These are phyloP conservation scores for Cryptococcus jaspeensis DNA, from an alignment of 1,284 basidiomycete species.

Conservation along the genomic window DNA sequence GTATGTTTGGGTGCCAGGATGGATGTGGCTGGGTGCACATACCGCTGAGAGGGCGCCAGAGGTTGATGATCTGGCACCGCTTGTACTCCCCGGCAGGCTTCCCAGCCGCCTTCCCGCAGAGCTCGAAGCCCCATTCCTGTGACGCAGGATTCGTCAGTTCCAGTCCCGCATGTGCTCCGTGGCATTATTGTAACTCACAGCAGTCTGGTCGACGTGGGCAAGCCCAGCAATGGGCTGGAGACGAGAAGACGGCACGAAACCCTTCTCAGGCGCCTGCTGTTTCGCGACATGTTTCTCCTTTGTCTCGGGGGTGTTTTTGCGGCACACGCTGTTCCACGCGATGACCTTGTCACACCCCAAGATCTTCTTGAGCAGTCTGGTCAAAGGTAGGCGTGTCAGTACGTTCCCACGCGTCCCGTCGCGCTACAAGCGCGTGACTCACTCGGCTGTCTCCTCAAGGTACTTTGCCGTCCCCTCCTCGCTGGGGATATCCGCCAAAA, in stretches of 20 bases:
- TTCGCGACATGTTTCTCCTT: constrained; percentile 20
- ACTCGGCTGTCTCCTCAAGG: constrained; percentile 30
- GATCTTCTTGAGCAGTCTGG: constrained; percentile 21
- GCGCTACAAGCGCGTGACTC: constrained; percentile 8
- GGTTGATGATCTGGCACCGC: constrained; percentile 35
- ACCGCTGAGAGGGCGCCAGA: constrained; percentile 40
- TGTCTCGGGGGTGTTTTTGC: constrained; percentile 17
- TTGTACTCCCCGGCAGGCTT: constrained; percentile 10
- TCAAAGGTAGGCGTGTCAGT: not conserved
- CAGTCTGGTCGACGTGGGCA: constrained; percentile 44
- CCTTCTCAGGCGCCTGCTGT: constrained; percentile 30
- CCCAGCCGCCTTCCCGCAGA: constrained; percentile 20
- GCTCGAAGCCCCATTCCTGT: constrained; percentile 31
- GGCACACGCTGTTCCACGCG: constrained; percentile 38
- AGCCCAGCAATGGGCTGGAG: constrained; percentile 30
- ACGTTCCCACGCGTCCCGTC: not conserved
- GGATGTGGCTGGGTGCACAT: constrained; percentile 1
- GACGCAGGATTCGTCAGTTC: not conserved
- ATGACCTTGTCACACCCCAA: constrained; percentile 36
- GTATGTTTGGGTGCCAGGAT: too few species aligned
- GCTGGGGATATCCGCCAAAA: constrained; percentile 17
- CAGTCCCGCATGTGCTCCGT: too few species aligned
- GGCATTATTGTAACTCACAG: constrained; percentile 14
- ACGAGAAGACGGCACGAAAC: constrained; percentile 21
- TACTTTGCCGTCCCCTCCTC: constrained; percentile 32